Base-by-base conservation (phyloP, 257 asterid species). In the Datura wrightii region DNA sequence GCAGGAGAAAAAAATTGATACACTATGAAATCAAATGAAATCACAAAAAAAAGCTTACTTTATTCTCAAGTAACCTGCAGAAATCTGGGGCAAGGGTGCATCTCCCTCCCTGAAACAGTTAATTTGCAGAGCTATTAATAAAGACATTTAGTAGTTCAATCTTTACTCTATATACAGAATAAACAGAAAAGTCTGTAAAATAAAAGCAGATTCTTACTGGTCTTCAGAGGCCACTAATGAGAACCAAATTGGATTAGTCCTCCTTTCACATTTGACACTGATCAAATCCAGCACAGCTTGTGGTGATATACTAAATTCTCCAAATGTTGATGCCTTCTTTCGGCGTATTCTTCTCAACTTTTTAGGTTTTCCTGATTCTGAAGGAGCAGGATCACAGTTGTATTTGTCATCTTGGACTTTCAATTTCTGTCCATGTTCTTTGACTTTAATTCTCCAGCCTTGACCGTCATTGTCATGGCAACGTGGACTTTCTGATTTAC, bases 21-120 rank as follows among this genome's bases (percentile, higher is more conserved):
- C 54, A n/a, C 79, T 5, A 10, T 0, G 18, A 46, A n/a, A 44
- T 72, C n/a, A 72, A 44, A 72, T 72, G 56, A 46, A n/a, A 46
- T 36, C 19, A 14, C 41, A 39, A 63, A 54, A 42, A 19, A 80
- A 88, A 24, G 31, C 97, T 91, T 87, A 94, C 99, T 95, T 95
- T 85, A 95, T 92, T 89, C 99, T 92, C 85, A 95, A 88, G 91
- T 93, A 95, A 86, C 94, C 90, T 52, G 97, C 93, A 87, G 99
- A 89, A 88, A 94, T 91, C 91, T 95, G 99, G 79, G 99, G 98
- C 94, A 94, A 87, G 84, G 95, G 91, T 54, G 85, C 85, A 88
- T 87, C 91, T 80, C 92, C 95, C 79, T 88, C 94, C 95, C 99
- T 95, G 92, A 84, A 88, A 86, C 78, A 79, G 79, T 69, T 48